Base-by-base conservation (phyloP, 2,329 filamentous ascomycete genomes). In the Fusarium sp. region DNA sequence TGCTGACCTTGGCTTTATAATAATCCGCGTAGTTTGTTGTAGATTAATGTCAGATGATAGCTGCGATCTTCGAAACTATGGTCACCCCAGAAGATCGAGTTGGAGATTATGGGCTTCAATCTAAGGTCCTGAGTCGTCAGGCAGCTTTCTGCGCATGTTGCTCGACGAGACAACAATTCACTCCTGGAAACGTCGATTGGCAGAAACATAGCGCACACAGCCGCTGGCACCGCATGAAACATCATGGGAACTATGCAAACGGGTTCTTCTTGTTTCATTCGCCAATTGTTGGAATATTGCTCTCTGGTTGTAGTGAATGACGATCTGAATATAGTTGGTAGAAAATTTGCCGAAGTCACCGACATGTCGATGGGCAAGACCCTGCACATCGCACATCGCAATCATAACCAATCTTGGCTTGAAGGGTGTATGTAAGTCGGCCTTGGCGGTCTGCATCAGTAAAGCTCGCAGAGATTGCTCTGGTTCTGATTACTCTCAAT, bases 361-460 rank as follows among this genome's bases (percentile, higher is more conserved):
- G n/a, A 28, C 29, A 24, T 36, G 50, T 43, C 32, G 28, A 19
- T 46, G n/a, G 25, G 22, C 24, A 32, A 28, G 31, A 41, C 25
- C 7, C 12, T 64, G 61, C 60, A 56, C 51, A 64, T 64, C 60
- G 61, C 60, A 56, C 51, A 64, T 64, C 60, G 34, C 19, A 64
- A 64, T 64, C 19, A 56, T 6, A 64, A 13, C 29, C 31, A 44
- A 24, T 26, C 54, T 49, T 60, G 54, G 60, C 54, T 58, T 32
- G 35, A 28, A 12, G 7, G 13, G 26, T 13, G 7, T 24, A 22
- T 41, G 40, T 5, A 41, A 25, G 42, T 44, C 36, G 24, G 38
- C 19, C 36, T 24, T 28, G 7, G 36, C 22, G 28, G 35, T 10
- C 28, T 59, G 34, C 35, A 29, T 19, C 22, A 13, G 28, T 19